Conservation (phyloP, 2,329 filamentous ascomycete species). For the Aureobasidium sp. region DNA sequence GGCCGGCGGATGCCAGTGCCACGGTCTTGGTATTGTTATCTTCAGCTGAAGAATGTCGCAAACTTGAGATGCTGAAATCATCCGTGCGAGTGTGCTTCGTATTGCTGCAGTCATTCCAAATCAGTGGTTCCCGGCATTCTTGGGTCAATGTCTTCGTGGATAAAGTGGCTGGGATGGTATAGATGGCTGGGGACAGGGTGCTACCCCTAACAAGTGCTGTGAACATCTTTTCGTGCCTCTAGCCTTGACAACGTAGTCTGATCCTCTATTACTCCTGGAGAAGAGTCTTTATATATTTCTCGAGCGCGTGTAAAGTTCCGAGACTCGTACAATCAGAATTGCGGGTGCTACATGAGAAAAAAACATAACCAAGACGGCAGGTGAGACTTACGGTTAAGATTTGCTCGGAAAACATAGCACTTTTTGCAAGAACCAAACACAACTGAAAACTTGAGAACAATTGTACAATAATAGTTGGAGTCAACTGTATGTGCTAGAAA, state of each 20-base stretch:
- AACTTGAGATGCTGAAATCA: neutral
- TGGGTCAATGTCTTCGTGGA: no score
- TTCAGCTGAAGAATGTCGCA: neutral
- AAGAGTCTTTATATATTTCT: no score
- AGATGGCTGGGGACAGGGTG: neutral
- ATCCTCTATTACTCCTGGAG: no score
- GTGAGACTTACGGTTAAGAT: no score
- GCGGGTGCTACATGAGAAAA: no score
- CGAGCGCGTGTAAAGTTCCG: neutral
- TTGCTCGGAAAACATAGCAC: no score
- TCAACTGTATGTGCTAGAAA: no score
- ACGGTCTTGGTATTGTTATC: neutral
- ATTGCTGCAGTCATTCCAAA: neutral
- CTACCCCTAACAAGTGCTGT: neutral
- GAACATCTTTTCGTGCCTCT: neutral
- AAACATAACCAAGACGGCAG: no score
- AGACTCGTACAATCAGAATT: no score
- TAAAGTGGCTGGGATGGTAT: neutral
- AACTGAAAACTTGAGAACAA: no score
- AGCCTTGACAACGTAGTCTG: neutral
- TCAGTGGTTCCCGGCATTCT: neutral
- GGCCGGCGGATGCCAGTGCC: neutral
- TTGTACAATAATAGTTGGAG: no score
- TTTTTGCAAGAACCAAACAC: no score
- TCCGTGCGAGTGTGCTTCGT: neutral